Base-by-base conservation (phyloP, 2,329 filamentous ascomycete genomes). In the Hypoxylon sp. region DNA sequence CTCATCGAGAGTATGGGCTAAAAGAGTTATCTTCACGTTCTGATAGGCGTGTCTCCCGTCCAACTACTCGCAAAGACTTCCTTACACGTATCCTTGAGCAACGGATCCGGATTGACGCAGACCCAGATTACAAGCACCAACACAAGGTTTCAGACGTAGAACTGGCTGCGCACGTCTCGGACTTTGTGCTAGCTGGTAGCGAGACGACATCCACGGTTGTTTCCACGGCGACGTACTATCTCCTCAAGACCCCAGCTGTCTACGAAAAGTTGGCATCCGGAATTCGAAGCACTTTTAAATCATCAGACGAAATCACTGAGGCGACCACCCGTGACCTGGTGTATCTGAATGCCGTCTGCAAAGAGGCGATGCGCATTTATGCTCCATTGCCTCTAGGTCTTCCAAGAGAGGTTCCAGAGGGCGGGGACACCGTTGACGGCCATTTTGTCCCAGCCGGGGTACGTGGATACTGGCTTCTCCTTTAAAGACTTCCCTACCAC, bases 391-490 rank as follows among this genome's bases (percentile, higher is more conserved):
- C 71, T 0, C 47, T 73, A 2, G 64, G 55, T 10, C 39, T 63
- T 10, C 71, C 71, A 10, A 50, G 71, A 5, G 59, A 67, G 13
- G 70, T 72, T 2, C 68, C 70, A 2, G 42, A 52, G 17, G 51
- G 51, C 8, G 70, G 70, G 0, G 70, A 68, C 3, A 56, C 35
- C 0, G 66, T 72, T 11, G 72, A 72, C 26, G 69, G 71, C 1
- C 54, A 68, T 42, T 72, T 64, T 24, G 47, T 74, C 13, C 69
- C 72, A 2, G 65, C 9, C n/a, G 70, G 66, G 8, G 72, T 74
- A 68, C 13, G 72, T 65, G 5, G 8, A 61, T 35, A 46, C 19
- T 22, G 19, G 19, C 1, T 37, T 35, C 8, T 4, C 9, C 48
- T 11, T 13, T 14, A 13, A 10, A 35, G 29, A 35, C 4, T 2